Percentiles rank a stretch among this genome's conserved stretches.
Conservation (phyloP, 352 stramenopile species). For the Globisporangium lucens region DNA sequence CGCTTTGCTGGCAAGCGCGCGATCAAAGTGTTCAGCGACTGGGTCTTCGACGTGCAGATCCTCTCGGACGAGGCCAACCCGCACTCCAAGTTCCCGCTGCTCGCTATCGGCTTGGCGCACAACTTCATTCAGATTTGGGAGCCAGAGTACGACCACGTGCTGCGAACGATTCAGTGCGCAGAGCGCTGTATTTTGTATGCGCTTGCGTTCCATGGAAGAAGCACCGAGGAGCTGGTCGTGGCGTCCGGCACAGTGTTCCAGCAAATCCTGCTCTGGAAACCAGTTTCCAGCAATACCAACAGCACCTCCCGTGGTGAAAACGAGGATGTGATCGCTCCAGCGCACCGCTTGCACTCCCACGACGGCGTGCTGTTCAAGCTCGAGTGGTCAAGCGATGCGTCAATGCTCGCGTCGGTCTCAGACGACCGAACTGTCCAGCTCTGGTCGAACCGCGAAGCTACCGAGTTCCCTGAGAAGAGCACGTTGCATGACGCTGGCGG, state of each 20-base stretch:
- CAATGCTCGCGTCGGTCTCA: slow-evolving; percentile 75
- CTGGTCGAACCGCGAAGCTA: slow-evolving; percentile 46
- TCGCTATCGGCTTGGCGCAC: slow-evolving; percentile 76
- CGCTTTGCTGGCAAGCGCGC: slow-evolving; percentile 28
- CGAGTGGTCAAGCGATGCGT: slow-evolving; percentile 64
- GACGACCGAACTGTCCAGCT: slow-evolving; percentile 85
- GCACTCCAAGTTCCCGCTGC: slow-evolving; percentile 23
- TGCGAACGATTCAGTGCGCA: slow-evolving; percentile 62
- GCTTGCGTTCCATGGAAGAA: slow-evolving; percentile 73
- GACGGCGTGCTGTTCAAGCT: slow-evolving; percentile 87
- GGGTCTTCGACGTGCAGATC: slow-evolving; percentile 80
- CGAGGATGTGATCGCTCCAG: slow-evolving; percentile 24
- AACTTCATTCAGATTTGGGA: slow-evolving; percentile 86
- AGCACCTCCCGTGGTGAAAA: slow-evolving; percentile 1
- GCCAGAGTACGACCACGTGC: slow-evolving; percentile 30
- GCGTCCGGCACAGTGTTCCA: slow-evolving; percentile 85
- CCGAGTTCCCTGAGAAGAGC: slow-evolving; percentile 8
- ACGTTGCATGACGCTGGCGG: background rate
- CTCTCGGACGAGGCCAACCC: slow-evolving; percentile 27
- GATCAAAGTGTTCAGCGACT: slow-evolving; percentile 71
- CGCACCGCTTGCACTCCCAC: slow-evolving; percentile 73
- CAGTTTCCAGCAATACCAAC: slow-evolving; percentile 14
- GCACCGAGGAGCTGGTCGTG: slow-evolving; percentile 53
- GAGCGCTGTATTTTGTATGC: slow-evolving; percentile 85
- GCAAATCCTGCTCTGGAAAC: slow-evolving; percentile 81